Conservation (phyloP, 768 basidiomycete species). For the Zangia roseola region DNA sequence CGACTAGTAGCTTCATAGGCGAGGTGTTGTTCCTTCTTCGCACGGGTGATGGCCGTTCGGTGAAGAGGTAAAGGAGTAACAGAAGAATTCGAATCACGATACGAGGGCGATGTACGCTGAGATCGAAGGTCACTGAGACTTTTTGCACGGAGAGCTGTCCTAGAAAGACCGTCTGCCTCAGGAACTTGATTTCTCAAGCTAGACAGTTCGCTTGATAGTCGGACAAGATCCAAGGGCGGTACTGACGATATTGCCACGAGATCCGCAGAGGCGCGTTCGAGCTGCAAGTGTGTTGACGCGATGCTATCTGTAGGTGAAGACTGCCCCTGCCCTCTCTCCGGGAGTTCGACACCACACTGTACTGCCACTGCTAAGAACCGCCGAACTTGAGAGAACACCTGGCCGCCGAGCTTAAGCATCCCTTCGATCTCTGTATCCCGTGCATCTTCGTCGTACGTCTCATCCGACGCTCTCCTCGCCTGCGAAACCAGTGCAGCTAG, state of each 20-base stretch:
- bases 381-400: conserved; percentile 78
- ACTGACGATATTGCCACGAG: conserved; percentile 11
- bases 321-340: conserved; percentile 47
- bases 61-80: conserved; percentile 37
- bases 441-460: conserved; percentile 42
- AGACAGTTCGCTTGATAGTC: conserved; percentile 11
- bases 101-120: conserved; percentile 29
- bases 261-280: conserved; percentile 17
- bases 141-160: conserved; percentile 42
- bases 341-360: conserved; percentile 72
- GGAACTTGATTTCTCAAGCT: conserved; percentile 37
- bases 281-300: conserved; percentile 13
- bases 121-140: conserved; percentile 53
- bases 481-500: conserved; percentile 82
- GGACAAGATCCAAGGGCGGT: conserved; percentile 3
- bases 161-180: conserved; percentile 22
- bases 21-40: conserved; percentile 41
- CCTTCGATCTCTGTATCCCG: conserved; percentile 59
- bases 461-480: conserved; percentile 62
- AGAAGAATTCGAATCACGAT: conserved; percentile 37
- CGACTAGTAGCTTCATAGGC: conserved; percentile 36
- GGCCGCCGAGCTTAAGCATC: conserved; percentile 80
- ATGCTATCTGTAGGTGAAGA: conserved; percentile 23
- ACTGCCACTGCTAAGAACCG: conserved; percentile 75
- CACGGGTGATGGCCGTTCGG: conserved; percentile 23